A percentile compares a stretch with the other conserved stretches of the same genome.
Conservation (phyloP, 495 filamentous ascomycete species). For the Tuber melanosporum region DNA sequence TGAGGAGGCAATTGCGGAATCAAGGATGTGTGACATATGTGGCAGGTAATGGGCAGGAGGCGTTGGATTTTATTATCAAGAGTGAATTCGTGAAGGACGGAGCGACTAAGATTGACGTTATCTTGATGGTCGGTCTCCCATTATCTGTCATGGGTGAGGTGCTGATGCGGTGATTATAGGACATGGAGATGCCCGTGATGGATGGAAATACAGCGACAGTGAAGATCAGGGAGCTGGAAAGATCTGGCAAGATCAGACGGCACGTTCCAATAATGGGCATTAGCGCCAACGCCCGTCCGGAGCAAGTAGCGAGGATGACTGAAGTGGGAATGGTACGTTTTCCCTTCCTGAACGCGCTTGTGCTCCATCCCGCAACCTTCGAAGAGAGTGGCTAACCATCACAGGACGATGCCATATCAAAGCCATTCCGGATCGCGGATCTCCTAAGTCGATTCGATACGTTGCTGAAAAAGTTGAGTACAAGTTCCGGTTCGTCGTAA, state of each 20-base stretch:
- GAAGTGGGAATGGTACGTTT: conserved; percentile 59
- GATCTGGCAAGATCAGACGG: conserved; percentile 46
- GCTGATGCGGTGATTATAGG: conserved; percentile 48
- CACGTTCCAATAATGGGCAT: conserved; percentile 73
- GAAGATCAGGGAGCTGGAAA: conserved; percentile 59
- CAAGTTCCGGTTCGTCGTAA: background rate
- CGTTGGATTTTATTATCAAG: conserved; percentile 53
- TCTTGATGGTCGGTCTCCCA: conserved; percentile 68
- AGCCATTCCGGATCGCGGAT: conserved; percentile 69
- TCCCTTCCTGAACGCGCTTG: background rate
- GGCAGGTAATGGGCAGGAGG: conserved; percentile 70
- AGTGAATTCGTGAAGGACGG: conserved; percentile 41
- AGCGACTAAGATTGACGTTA: conserved; percentile 53
- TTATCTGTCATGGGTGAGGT: conserved; percentile 71
- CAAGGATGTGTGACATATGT: conserved; percentile 59
- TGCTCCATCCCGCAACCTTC: background rate
- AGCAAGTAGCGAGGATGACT: conserved; percentile 61
- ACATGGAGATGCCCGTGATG: conserved; percentile 82
- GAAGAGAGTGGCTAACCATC: background rate
- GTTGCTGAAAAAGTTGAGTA: conserved; percentile 12
- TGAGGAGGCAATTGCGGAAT: conserved; percentile 57
- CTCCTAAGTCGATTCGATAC: conserved; percentile 47
- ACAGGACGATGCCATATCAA: conserved; percentile 64
- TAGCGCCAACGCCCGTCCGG: conserved; percentile 67
- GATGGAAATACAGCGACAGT: conserved; percentile 65